Evolutionary conservation across 1,139 yeast genomes (phyloP), one percentile per base, ranked within the genome.

Genomic region (Sugiyamaella castrensis): DNA sequence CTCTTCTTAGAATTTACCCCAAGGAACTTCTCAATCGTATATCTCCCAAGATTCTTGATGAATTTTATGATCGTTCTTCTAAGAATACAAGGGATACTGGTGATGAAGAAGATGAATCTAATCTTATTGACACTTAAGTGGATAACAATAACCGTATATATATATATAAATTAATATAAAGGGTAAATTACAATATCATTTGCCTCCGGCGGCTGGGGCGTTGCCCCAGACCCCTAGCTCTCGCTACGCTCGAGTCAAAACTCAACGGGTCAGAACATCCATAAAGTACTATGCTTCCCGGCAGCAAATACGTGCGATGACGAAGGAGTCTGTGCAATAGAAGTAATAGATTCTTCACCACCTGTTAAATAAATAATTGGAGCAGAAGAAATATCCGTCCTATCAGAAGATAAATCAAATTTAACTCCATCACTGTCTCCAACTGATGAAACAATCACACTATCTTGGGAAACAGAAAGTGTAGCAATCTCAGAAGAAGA

Each of bases 21-120:
- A 92, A 91, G 81, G 98, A 92, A 74, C 79, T 92, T 84, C 84
- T 92, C 70, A 94, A 92, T 77, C 89, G 98, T 82, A 88, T 92
- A 66, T 88, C 96, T 55, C 98, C 98, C 70, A 92, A 92, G 82
- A 89, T 92, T 62, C 77, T 92, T 68, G 84, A 82, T 59, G 98
- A 91, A 72, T 92, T 91, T 72, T 92, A 92, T 71, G 97, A 91
- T 63, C 84, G 97, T 71, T 84, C 85, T 49, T 67, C 66, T 37
- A 60, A 61, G 54, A 53, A 56, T 35, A 54, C 61, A 33, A 75
- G 75, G 49, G 72, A 70, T 41, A 72, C 68, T 24, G 71, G 69
- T 15, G 71, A 67, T 8, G 74, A 65, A 19, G 69, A 65, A 46
- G 66, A 65, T 26, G 60, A 56, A 12, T 75, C 73, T 50, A 63